Evolutionary conservation across 2,329 filamentous ascomycete genomes (phyloP), one percentile per base, ranked within the genome.

Genomic region (Xylaria sp.): DNA sequence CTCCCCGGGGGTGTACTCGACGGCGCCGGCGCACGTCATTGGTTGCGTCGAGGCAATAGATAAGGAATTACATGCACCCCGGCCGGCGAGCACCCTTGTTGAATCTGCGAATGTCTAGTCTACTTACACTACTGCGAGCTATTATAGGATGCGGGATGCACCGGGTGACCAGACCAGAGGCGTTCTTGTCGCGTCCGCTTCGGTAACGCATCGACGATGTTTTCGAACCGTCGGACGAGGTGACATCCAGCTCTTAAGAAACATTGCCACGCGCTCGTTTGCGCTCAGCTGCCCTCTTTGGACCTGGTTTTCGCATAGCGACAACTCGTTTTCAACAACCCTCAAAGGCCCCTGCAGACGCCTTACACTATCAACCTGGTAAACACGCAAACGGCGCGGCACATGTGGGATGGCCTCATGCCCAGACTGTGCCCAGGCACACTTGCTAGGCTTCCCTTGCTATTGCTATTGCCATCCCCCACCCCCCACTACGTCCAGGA

Each of bases 61-160:
- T 67, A 67, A 67, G 65, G 43, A 60, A 60, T 54, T 46, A 58
- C 31, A 63, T 40, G 46, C 27, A 54, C 48, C 56, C 54, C 40
- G 17, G 54, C 27, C 31, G 54, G 47, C 27, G 47, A 38, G 25
- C 49, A 10, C 31, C 29, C 29, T 25, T 31, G 38, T 46, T 46
- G 38, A 44, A 51, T 21, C 44, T 15, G 23, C 29, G 15, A 40
- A 21, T 35, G 49, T 49, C 23, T 11, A 46, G 10, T 33, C n/a
- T n/a, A n/a, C n/a, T n/a, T n/a, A n/a, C n/a, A n/a, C n/a, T n/a
- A n/a, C n/a, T n/a, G n/a, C n/a, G 21, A 47, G 35, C 21, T 63
- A 51, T 51, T 54, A 44, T 47, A 38, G 54, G 54, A 25, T 61
- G 53, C 46, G 52, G 58, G 58, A 61, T 53, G 53, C 37, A 29